Percentiles rank a stretch among this genome's conserved stretches.
These are phyloP conservation scores for Podaxis rugospora DNA, from an alignment of 768 basidiomycete genomes.

Conservation along the genomic window DNA sequence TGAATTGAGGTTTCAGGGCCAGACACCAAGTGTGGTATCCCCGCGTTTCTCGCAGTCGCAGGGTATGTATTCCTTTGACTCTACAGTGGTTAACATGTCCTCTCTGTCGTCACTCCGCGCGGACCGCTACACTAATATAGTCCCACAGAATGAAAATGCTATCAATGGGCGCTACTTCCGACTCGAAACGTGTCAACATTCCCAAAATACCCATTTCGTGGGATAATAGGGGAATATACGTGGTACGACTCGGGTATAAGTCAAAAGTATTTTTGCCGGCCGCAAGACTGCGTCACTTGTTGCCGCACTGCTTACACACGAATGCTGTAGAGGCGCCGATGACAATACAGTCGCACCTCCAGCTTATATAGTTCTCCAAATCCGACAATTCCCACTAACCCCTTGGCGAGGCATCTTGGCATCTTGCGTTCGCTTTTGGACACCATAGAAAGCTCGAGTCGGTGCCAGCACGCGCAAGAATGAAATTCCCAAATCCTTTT, in stretches of 20 bases:
- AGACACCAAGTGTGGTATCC: too few relatives aligned
- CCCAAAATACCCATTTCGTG: not conserved
- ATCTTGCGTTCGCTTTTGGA: not conserved
- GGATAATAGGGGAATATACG: not conserved
- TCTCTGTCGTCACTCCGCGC: too few relatives aligned
- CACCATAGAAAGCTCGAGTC: not conserved
- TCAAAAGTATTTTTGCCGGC: not conserved
- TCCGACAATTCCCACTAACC: not conserved
- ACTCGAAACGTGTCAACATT: not conserved
- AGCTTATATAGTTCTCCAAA: too few relatives aligned
- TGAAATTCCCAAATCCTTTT: slow-evolving; percentile 33
- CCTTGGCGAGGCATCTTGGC: not conserved
- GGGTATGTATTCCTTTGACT: too few relatives aligned
- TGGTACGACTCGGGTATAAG: not conserved
- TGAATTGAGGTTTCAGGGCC: too few relatives aligned
- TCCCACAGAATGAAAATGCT: not conserved
- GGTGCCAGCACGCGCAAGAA: not conserved
- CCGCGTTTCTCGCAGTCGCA: too few relatives aligned
- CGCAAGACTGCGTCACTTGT: not conserved
- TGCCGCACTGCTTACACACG: not conserved
- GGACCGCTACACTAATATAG: too few relatives aligned
- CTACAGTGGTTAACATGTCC: too few relatives aligned
- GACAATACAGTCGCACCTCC: not conserved
- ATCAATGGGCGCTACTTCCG: not conserved
- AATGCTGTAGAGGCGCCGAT: not conserved